A percentile compares a stretch with the other conserved stretches of the same genome.
Evolutionary conservation across 78 protist species (phyloP).

Genomic region (Dictyostelium firmibasis): DNA sequence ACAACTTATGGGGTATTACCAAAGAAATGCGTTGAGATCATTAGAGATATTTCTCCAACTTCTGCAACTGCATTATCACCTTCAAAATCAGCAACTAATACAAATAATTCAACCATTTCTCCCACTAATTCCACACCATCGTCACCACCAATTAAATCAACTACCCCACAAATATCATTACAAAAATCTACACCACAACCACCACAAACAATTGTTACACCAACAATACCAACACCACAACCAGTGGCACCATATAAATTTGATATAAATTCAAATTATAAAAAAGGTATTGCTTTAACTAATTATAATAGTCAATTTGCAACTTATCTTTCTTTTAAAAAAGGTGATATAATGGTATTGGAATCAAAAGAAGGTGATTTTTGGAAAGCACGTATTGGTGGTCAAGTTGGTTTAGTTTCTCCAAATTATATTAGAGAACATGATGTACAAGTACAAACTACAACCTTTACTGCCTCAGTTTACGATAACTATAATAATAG

Average conservation of each 20-base stretch:
- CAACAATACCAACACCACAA: not conserved
- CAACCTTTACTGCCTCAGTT: not conserved
- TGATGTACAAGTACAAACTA: not conserved
- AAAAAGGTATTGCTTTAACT: conserved; percentile 8
- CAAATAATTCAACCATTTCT: not conserved
- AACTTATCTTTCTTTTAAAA: conserved; percentile 27
- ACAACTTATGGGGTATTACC: conserved; percentile 37
- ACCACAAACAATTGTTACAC: not conserved
- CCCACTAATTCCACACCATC: not conserved
- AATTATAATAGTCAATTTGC: conserved; percentile 24
- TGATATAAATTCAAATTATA: not conserved
- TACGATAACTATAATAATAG: not conserved
- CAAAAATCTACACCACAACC: not conserved
- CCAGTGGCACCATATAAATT: not conserved
- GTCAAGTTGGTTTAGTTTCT: conserved; percentile 27
- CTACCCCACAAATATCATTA: not conserved
- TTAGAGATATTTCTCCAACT: conserved; percentile 41
- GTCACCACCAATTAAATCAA: conserved; percentile 13
- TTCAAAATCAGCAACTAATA: not conserved
- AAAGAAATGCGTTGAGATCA: conserved; percentile 58
- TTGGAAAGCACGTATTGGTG: conserved; percentile 38
- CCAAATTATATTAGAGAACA: conserved; percentile 22
- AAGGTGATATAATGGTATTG: conserved; percentile 38
- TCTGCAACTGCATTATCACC: not conserved
- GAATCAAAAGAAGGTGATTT: conserved; percentile 28